Evolutionary conservation across 768 basidiomycete genomes (phyloP).

Genomic region (Leccinum ochraceum): DNA sequence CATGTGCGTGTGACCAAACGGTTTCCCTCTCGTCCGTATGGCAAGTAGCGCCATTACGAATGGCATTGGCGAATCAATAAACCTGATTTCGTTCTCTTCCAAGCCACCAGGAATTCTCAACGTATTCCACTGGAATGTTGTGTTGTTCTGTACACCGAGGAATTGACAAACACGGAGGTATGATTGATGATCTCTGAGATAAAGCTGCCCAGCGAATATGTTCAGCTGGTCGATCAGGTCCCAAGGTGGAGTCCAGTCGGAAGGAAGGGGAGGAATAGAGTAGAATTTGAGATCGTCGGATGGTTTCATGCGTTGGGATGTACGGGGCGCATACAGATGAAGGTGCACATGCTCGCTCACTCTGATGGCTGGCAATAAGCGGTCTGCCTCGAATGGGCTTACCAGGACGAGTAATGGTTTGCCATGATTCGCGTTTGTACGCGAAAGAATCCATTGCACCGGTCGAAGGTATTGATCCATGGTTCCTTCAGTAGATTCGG

Average conservation of each 20-base stretch:
- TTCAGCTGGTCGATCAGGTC: neutral
- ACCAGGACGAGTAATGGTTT: neutral
- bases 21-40: neutral
- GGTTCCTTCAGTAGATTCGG: neutral
- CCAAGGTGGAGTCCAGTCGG: neutral
- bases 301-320: neutral
- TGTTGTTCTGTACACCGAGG: neutral
- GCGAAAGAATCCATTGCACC: neutral
- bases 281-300: neutral
- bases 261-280: neutral
- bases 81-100: neutral
- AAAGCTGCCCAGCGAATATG: neutral
- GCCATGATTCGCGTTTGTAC: neutral
- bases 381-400: neutral
- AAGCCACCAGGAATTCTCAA: neutral
- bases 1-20: neutral
- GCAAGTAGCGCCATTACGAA: neutral
- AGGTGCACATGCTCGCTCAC: neutral
- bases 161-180: neutral
- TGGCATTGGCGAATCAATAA: neutral
- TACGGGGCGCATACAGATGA: neutral
- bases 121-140: neutral
- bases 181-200: neutral
- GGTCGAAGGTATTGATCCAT: neutral
- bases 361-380: neutral